Evolutionary conservation across 1,284 basidiomycete species (phyloP), one percentile per base, ranked within the genome.

Genomic region (Trichosporon ovoides): DNA sequence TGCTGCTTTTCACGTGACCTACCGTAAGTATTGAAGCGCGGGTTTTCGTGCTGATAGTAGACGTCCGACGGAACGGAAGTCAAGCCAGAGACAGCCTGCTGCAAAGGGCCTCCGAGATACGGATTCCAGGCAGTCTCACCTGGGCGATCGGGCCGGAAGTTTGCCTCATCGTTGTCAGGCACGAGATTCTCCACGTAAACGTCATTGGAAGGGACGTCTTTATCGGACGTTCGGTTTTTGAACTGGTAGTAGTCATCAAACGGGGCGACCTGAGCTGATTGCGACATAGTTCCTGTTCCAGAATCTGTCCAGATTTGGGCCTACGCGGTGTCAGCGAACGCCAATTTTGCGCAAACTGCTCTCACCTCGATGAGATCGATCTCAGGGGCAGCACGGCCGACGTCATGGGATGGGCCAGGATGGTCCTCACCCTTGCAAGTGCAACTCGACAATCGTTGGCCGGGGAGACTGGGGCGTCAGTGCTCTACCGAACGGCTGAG

Each of bases 51-150:
- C 24, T 65, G 64, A 22, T 66, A 61, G 50, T 74, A 73, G 40
- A 77, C 66, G 55, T 77, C 79, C 62, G 82, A 79, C 57, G 87
- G 62, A 20, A 75, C 80, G 61, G 81, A 79, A 7, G 83, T 82
- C 56, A 91, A 66, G 9, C 82, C 84, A 6, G 87, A 89, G n/a
- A 87, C 72, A 16, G 89, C 87, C 75, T 95, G 87, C 73, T 96
- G 92, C 70, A 82, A 90, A 13, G 78, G 70, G 24, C 87, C 88
- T 22, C 91, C 92, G 55, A 80, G 82, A 76, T 93, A 95, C 7
- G 78, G 59, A 74, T 94, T 94, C 70, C 81, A 83, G 58, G 87
- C 78, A 1, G 82, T 82, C 12, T 48, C 43, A 24, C 43, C n/a
- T 0, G 43, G 43, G 43, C 43, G 43, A 28, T 48, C 43, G 22